Base-by-base conservation (phyloP, 176 grass and related monocot genomes). In the Avena atlantica region DNA sequence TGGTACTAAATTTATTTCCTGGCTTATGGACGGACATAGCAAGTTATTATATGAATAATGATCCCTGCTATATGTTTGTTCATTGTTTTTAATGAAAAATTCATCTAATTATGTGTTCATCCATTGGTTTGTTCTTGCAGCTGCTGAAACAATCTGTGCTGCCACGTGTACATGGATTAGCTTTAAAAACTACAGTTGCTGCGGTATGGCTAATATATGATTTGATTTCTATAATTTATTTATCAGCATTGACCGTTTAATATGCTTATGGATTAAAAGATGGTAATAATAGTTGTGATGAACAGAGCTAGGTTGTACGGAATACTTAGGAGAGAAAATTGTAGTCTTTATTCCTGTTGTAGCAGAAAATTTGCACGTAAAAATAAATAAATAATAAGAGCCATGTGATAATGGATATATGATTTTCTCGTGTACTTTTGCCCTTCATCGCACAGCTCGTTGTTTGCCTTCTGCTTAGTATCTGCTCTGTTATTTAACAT, bases 131-230 rank as follows among this genome's bases (percentile, higher is more conserved):
- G 59, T 74, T 87, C 78, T 55, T 85, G 74, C 89, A 99, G 97
- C 84, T 97, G 87, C 79, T 99, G 86, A 94, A 93, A 85, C 97
- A 99, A 73, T 87, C 92, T 58, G 90, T 99, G 48, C 84, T 99
- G 64, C 94, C 97, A 83, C 94, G 97, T 80, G 94, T 94, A 58
- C 97, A 99, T 91, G 94, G 91, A 63, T 90, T 99, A 92, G 91
- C 97, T 87, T 81, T 99, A 76, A 99, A 94, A 79, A 99, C 94
- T 48, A 99, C 97, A 73, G 89, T 96, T 90, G 97, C 97, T 34
- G 94, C 91, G 83, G 97, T 99, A 97, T 89, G 94, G 62, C 19
- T 69, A 42, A 42, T 42, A 71, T 85, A 68, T 44, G 23, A 31
- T 47, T 76, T 70, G 13, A 45, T 72, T 24, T 47, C 61, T 34